Conservation (phyloP, 495 filamentous ascomycete species). For the Collariella sp. region DNA sequence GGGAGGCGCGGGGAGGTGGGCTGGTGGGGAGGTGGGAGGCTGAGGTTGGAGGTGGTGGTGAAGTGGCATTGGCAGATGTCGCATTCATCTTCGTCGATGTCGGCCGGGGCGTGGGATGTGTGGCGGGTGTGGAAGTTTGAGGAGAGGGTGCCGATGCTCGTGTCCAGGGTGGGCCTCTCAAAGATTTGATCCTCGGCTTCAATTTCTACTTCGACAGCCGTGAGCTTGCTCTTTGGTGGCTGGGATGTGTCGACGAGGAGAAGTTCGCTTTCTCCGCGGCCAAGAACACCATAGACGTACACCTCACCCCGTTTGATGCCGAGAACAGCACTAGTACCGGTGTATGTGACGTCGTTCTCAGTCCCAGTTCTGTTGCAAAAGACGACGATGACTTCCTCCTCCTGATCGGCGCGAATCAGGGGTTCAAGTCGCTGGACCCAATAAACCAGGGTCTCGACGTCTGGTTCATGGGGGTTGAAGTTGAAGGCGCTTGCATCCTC, state of each 20-base stretch:
- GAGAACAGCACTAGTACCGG: constrained; percentile 77
- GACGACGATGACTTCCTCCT: constrained; percentile 63
- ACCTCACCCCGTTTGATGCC: constrained; percentile 60
- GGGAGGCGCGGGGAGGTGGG: constrained; percentile 3
- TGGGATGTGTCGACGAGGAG: constrained; percentile 52
- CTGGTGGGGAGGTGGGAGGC: neutral
- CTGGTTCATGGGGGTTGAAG: constrained; percentile 48
- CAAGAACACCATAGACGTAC: constrained; percentile 58
- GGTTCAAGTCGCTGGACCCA: constrained; percentile 83
- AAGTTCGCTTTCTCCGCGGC: constrained; percentile 55
- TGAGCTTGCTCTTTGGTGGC: constrained; percentile 22
- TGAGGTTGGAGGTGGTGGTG: neutral
- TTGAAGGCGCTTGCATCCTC: constrained; percentile 40
- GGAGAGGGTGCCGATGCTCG: neutral
- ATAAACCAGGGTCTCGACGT: constrained; percentile 75
- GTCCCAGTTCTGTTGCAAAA: constrained; percentile 74
- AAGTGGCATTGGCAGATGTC: neutral
- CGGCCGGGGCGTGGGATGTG: neutral
- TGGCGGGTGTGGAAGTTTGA: no score
- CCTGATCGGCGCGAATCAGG: constrained; percentile 48
- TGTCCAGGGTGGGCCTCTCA: neutral
- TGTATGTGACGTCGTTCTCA: constrained; percentile 63
- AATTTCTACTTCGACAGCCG: constrained; percentile 6
- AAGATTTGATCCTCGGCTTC: neutral
- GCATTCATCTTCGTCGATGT: neutral